phyloP scores from a whole-genome alignment of 2,329 filamentous ascomycete species.

The Pseudocercospora fuligena region DNA sequence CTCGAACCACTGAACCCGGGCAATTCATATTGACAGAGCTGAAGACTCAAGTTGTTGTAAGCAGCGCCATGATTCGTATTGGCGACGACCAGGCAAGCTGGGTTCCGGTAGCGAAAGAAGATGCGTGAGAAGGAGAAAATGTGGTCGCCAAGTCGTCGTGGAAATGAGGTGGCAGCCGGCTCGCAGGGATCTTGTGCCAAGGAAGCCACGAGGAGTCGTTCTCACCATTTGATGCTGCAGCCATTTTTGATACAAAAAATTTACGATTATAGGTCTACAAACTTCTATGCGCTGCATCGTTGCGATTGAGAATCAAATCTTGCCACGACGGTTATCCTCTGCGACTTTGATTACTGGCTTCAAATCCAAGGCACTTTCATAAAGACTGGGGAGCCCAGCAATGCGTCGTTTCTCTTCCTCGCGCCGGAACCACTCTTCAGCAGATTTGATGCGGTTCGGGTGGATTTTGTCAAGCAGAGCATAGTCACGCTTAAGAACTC shows the following conservation, averaged over 20 bases:
- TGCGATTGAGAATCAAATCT: background rate
- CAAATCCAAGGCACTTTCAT: conserved; percentile 18
- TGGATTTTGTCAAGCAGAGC: conserved; percentile 58
- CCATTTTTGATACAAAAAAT: too few species aligned
- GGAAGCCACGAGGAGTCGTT: too few species aligned
- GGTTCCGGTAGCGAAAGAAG: background rate
- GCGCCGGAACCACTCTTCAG: conserved; percentile 54
- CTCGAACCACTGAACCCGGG: background rate
- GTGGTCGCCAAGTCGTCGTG: background rate
- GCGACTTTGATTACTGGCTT: conserved; percentile 23
- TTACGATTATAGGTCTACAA: too few species aligned
- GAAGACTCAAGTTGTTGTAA: too few species aligned
- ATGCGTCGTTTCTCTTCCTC: conserved; percentile 6
- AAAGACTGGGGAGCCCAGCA: conserved; percentile 15
- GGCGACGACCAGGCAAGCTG: background rate
- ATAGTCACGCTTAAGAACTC: conserved; percentile 54
- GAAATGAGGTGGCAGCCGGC: background rate
- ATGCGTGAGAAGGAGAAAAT: background rate
- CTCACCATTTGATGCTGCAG: too few species aligned
- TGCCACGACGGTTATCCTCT: conserved; percentile 17
- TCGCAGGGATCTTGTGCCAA: too few species aligned
- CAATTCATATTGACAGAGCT: too few species aligned
- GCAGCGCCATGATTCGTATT: background rate
- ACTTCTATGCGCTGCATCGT: background rate
- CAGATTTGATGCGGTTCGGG: conserved; percentile 53